Evolutionary conservation across 345 rosid species (phyloP), one percentile per base, ranked within the genome.

Genomic region (Syzygium jambos): DNA sequence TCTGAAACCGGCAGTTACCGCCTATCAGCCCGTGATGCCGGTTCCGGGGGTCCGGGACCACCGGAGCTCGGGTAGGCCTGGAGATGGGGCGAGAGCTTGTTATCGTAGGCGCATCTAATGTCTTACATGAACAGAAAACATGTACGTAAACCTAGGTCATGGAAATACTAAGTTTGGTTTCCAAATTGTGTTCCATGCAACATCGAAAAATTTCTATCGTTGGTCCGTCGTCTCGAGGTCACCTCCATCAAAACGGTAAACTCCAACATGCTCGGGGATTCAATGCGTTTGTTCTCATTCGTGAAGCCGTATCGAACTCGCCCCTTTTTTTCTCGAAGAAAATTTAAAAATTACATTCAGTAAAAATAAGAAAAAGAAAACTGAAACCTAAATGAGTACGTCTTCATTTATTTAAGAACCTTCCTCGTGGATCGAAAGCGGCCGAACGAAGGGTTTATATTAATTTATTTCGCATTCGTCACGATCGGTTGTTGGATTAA

Each of bases 1-100:
- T 13, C 49, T 6, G 46, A 25, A 34, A 73, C 25, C 7, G 1
- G 4, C 16, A 2, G 49, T 9, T 19, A 9, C 25, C 8, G 5
- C 78, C 12, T 5, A 3, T 5, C 43, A 5, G 9, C 78, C 41
- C 46, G 0, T 68, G 78, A 34, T 15, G 12, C 43, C 3, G 0
- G 2, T n/a, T 61, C 73, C 38, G 1, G 0, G 38, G 29, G 38
- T 6, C 0, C 1, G 5, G 41, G 78, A 9, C 46, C 0, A 46
- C 78, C 13, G 12, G 46, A 9, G 43, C 21, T 6, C 17, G 30
- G 38, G 77, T 30, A 65, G 38, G 77, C 41, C 77, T 65, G 11
- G 0, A 65, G 41, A 65, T 4, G 38, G 3, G 41, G 77, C 41
- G 9, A 29, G 41, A 29, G 41, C 77, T 65, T 29, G 77, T 65